These are phyloP conservation scores for Actinidia polygama DNA, from an alignment of 179 eudicot genomes.

Conservation along the genomic window DNA sequence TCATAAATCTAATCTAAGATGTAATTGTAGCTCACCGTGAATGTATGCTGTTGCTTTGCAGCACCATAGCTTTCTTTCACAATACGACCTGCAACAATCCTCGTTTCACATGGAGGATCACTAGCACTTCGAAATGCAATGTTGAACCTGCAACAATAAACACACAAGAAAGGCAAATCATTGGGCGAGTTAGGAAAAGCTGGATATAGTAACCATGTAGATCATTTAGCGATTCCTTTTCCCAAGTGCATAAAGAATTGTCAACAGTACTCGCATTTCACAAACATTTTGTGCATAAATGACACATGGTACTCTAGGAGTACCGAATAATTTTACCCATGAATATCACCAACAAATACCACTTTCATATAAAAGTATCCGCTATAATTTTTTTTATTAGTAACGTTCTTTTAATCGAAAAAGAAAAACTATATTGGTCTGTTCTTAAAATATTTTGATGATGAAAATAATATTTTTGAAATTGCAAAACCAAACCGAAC, in stretches of 20 bases:
- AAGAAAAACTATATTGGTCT: no score
- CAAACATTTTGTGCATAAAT: constrained; percentile 85
- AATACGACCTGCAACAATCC: constrained; percentile 77
- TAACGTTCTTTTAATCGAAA: no score
- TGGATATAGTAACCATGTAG: not conserved
- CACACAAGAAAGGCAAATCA: not conserved
- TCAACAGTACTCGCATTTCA: constrained; percentile 52
- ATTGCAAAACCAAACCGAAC: no score
- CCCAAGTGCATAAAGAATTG: constrained; percentile 20
- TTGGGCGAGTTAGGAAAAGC: not conserved
- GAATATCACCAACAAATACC: no score
- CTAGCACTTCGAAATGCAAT: constrained; percentile 69
- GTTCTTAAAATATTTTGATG: no score
- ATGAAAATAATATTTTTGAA: no score
- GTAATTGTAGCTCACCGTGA: constrained; percentile 55
- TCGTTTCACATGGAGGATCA: constrained; percentile 78
- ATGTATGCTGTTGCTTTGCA: constrained; percentile 94
- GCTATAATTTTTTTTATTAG: no score
- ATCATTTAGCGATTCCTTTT: not conserved
- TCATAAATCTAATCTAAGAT: constrained; percentile 1
- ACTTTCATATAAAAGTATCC: no score
- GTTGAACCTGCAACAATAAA: constrained; percentile 54
- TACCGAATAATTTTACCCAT: no score
- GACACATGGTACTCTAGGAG: no score
- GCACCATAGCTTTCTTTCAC: constrained; percentile 93